A percentile compares a stretch with the other conserved stretches of the same genome.
Conservation (phyloP, 169 alveolate genomes). For the Plasmodium malariae region DNA sequence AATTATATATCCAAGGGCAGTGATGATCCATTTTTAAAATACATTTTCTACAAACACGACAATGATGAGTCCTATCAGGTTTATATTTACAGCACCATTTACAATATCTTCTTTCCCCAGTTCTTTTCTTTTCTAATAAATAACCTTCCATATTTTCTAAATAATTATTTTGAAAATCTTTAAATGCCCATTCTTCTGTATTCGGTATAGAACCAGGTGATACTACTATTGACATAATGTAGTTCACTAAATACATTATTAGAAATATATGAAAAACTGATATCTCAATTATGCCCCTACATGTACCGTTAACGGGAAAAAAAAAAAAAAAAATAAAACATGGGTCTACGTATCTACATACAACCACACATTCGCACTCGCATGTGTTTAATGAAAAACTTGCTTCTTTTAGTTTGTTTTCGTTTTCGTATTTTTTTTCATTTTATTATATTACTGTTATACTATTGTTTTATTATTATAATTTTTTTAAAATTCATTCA, state of each 20-base stretch:
- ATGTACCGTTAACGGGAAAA: no score
- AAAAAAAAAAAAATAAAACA: neutral
- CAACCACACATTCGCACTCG: neutral
- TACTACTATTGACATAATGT: constrained; percentile 85
- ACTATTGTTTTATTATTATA: no score
- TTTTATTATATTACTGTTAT: no score
- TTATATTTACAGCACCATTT: constrained; percentile 86
- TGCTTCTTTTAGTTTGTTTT: no score
- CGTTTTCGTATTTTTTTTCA: no score
- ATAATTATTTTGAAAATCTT: constrained; percentile 38
- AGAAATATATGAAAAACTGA: constrained; percentile 74
- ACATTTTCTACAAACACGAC: constrained; percentile 89
- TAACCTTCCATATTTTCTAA: constrained; percentile 37
- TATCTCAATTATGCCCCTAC: constrained; percentile 60
- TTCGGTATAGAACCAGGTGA: constrained; percentile 91
- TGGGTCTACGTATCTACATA: neutral
- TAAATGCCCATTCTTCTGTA: constrained; percentile 88
- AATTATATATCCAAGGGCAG: constrained; percentile 93
- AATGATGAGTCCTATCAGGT: constrained; percentile 88
- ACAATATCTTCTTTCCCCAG: constrained; percentile 85
- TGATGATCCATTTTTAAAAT: constrained; percentile 94
- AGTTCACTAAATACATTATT: constrained; percentile 83
- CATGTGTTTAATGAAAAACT: no score
- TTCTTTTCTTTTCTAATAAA: constrained; percentile 81
- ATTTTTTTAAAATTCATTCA: no score